phyloP scores from a whole-genome alignment of 352 stramenopile genomes.

The Aphanomyces invadans region DNA sequence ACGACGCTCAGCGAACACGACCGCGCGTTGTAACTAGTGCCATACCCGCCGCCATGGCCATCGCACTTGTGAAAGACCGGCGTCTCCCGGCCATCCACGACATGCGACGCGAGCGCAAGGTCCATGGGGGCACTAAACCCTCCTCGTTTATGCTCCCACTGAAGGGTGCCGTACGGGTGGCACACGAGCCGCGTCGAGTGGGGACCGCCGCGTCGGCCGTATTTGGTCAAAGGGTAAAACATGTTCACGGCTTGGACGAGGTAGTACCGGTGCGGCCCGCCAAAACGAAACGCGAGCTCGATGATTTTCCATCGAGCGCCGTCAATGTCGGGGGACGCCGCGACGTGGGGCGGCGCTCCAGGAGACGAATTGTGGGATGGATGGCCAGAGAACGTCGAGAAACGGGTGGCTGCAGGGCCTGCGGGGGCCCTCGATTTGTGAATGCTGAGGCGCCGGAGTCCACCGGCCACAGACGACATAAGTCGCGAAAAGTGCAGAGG shows the following conservation, averaged over 20 bases:
- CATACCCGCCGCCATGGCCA: constrained; percentile 23
- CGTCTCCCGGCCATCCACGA: constrained; percentile 59
- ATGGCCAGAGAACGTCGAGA: constrained; percentile 17
- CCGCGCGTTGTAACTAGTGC: background rate
- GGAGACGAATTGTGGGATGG: background rate
- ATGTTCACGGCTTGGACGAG: constrained; percentile 83
- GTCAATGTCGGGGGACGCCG: constrained; percentile 46
- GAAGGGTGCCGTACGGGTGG: constrained; percentile 68
- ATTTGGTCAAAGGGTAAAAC: constrained; percentile 77
- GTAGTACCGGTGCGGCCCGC: constrained; percentile 75
- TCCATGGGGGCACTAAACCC: constrained; percentile 60
- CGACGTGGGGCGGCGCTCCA: no score
- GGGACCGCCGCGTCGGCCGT: constrained; percentile 57
- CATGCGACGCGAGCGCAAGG: constrained; percentile 56
- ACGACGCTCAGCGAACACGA: constrained; percentile 64
- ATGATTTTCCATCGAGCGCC: constrained; percentile 80
- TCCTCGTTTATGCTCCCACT: constrained; percentile 83
- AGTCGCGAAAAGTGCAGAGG: background rate
- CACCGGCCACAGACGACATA: background rate
- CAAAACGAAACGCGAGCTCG: constrained; percentile 77
- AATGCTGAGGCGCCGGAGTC: constrained; percentile 1
- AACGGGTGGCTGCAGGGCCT: constrained; percentile 8
- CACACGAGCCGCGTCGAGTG: constrained; percentile 70
- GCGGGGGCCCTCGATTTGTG: background rate
- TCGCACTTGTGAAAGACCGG: constrained; percentile 73